Percentiles rank a stretch among this genome's conserved stretches.
Evolutionary conservation across 116 monocot species (phyloP).

Genomic region (Thalassia testudinum): DNA sequence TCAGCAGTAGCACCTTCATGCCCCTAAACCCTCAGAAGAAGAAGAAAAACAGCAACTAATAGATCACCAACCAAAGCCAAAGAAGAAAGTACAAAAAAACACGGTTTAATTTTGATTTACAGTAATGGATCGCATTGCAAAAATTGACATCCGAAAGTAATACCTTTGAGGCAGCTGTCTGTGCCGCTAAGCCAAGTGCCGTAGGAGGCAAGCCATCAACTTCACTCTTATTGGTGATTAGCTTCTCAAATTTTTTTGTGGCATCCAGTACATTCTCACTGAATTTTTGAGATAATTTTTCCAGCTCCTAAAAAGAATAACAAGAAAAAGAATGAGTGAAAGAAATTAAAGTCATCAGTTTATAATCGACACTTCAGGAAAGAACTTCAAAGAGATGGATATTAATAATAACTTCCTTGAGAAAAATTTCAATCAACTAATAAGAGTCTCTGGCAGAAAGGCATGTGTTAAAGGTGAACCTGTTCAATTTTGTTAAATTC

Average conservation of each 20-base stretch:
- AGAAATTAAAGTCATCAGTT: too few species aligned
- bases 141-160: neutral
- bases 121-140: neutral
- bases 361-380: too few species aligned
- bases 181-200: constrained; percentile 82
- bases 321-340: neutral
- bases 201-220: constrained; percentile 78
- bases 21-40: constrained; percentile 28
- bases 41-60: neutral
- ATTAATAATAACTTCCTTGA: too few species aligned
- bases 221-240: constrained; percentile 77
- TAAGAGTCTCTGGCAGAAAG: too few species aligned
- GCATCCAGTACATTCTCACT: constrained; percentile 97
- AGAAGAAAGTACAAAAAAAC: neutral
- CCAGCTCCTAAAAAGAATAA: constrained; percentile 47
- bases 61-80: neutral
- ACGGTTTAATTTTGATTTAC: neutral
- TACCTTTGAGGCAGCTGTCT: constrained; percentile 82
- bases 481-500: constrained; percentile 96
- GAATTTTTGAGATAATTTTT: constrained; percentile 77
- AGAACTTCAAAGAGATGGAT: too few species aligned
- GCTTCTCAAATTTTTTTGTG: constrained; percentile 83
- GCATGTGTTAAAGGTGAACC: constrained; percentile 12
- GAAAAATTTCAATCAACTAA: too few species aligned
- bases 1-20: constrained; percentile 94